These are phyloP conservation scores for Phytopythium mirpurense DNA, from an alignment of 352 stramenopile genomes.

Conservation along the genomic window DNA sequence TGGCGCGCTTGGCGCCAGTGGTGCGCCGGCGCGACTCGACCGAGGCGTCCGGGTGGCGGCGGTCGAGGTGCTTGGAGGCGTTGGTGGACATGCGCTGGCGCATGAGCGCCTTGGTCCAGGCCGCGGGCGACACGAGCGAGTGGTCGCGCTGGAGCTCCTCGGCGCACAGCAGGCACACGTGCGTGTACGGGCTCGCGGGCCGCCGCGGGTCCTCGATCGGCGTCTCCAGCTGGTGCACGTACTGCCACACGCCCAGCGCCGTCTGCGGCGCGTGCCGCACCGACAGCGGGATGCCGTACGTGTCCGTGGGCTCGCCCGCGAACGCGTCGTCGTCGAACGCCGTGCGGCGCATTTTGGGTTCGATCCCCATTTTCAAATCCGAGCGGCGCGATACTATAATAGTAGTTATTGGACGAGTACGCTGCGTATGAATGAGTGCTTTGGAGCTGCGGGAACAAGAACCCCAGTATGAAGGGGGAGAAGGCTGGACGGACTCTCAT, in stretches of 20 bases:
- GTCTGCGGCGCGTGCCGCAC: conserved; percentile 24
- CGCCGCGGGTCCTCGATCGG: conserved; percentile 17
- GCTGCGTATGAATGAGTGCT: background rate
- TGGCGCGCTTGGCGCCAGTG: background rate
- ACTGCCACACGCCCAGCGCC: conserved; percentile 28
- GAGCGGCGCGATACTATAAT: background rate
- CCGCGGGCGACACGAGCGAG: conserved; percentile 3
- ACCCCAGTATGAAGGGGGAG: too few relatives aligned
- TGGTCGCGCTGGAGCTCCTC: conserved; percentile 6
- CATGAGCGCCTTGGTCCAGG: conserved; percentile 27
- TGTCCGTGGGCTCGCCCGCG: conserved; percentile 3
- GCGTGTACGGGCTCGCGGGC: conserved; percentile 17
- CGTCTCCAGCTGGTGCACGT: conserved; percentile 20
- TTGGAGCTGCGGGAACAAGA: too few relatives aligned
- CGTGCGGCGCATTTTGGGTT: background rate
- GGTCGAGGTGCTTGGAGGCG: conserved; percentile 25
- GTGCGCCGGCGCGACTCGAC: conserved; percentile 11
- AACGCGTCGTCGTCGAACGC: background rate
- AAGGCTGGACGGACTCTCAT: too few relatives aligned
- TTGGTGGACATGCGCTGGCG: conserved; percentile 36
- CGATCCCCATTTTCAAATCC: too few relatives aligned
- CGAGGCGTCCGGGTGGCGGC: conserved; percentile 19
- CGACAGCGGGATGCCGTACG: conserved; percentile 18
- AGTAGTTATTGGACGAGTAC: background rate
- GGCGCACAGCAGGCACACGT: conserved; percentile 29